These are phyloP conservation scores for Spergularia bocconei DNA, from an alignment of 148 eudicot genomes.

Conservation along the genomic window DNA sequence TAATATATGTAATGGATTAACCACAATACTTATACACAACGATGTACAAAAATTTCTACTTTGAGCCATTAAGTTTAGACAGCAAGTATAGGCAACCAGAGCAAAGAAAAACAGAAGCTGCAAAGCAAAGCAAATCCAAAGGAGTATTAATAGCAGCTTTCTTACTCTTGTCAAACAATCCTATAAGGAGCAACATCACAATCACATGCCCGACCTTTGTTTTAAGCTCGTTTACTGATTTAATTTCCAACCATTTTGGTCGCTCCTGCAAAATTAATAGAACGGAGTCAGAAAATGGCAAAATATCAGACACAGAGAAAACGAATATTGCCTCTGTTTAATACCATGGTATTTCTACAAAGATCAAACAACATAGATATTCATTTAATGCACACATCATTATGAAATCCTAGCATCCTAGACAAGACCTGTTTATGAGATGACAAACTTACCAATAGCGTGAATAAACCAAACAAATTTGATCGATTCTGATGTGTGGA, in stretches of 20 bases:
- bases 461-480: conserved; percentile 74
- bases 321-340: neutral
- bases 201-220: conserved; percentile 95
- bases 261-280: conserved; percentile 56
- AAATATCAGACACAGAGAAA: neutral
- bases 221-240: conserved; percentile 79
- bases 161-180: conserved; percentile 82
- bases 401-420: neutral
- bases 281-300: neutral
- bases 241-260: conserved; percentile 84
- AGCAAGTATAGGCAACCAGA: conserved; percentile 77
- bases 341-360: neutral
- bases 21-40: neutral
- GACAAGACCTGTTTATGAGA: neutral
- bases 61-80: conserved; percentile 64
- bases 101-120: conserved; percentile 82
- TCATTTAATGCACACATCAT: neutral
- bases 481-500: conserved; percentile 47
- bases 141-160: conserved; percentile 66
- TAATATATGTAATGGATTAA: neutral
- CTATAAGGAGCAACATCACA: conserved; percentile 89
- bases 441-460: conserved; percentile 52
- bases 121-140: conserved; percentile 80
- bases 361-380: neutral
- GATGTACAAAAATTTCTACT: conserved; percentile 11